Base-by-base conservation (phyloP, 345 rosid species). In the Hibiscus syriacus region DNA sequence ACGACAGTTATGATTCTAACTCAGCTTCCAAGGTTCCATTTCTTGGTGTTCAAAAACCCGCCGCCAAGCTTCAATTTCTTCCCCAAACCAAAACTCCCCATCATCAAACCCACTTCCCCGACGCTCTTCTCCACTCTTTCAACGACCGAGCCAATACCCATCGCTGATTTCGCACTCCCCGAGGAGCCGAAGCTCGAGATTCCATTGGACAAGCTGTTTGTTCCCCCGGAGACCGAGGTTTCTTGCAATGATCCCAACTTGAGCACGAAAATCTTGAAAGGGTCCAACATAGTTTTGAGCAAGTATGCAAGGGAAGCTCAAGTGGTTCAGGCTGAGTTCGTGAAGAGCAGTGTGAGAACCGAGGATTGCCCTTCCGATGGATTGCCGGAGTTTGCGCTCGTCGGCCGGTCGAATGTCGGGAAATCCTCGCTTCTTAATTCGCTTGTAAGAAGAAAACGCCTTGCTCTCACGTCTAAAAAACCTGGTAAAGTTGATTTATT, bases 351-450 rank as follows among this genome's bases (percentile, higher is more conserved):
- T 74, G 97, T 90, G 5, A 73, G 57, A 70, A 86, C 89, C 13
- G 96, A 90, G 78, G 94, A 82, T 76, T 93, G 96, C 53, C 98
- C 98, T 59, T 74, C 82, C 52, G 94, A 90, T 77, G 96, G 90
- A 1, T 73, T 85, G 65, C 98, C 98, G 32, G 98, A 93, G 80
- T 85, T 93, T 64, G 98, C 95, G 39, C 97, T 93, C 27, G 97
- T 93, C 1, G 98, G 98, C 48, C 80, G 98, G 77, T 93, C 98
- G 25, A 93, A 93, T 63, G 98, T 93, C 14, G 98, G 98, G 52
- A 93, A 93, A 78, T 93, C 98, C 0, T 90, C 98, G 55, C 87
- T 93, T 27, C 92, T 93, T 36, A 93, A 93, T 82, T 90, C 98
- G 30, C 81, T 93, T 73, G 98, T 93, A 29, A 77, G 92, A 77